Base-by-base conservation (phyloP, 1,284 basidiomycete species). In the Puccinia triticina region DNA sequence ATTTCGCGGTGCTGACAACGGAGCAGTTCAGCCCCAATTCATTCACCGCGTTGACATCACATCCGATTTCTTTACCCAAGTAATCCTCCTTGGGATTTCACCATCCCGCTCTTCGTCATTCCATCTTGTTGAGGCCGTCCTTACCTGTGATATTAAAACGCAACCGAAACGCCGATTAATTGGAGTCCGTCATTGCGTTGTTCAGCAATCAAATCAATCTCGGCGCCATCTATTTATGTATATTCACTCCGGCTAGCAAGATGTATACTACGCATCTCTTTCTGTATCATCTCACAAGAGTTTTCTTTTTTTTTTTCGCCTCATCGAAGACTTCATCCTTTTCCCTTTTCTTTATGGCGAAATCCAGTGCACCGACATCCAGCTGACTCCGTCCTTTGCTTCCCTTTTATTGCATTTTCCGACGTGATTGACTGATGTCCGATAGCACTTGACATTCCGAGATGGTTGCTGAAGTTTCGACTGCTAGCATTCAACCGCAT, bases 401-500 rank as follows among this genome's bases (percentile, higher is more conserved):
- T 69, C 23, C 12, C 23, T 69, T 48, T 48, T 29, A 23, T 26
- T 26, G 14, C 2, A 8, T 26, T 43, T 69, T 12, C 43, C 26
- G 66, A 16, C 40, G 23, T 69, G 66, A 67, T 29, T 69, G 40
- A 43, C 43, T 43, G 21, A 48, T 69, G 40, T n/a, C 43, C 26
- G 43, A 69, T 26, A 46, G 43, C 66, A 69, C 37, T 69, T 73
- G 53, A 50, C 34, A 73, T 55, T 34, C 53, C 71, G 53, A 73
- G 50, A 76, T 76, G 74, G 74, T 61, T 43, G 50, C 74, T 61
- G 57, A 76, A 76, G 37, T 76, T 76, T 76, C 74, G 53, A 46
- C 74, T 61, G 32, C 74, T 14, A 32, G 37, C 34, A 76, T 48
- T 76, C 53, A 29, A 26, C 48, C 74, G 29, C 74, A 76, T 34